Evolutionary conservation across 2,329 filamentous ascomycete species (phyloP), one percentile per base, ranked within the genome.

Genomic region (Beauveria sp.): DNA sequence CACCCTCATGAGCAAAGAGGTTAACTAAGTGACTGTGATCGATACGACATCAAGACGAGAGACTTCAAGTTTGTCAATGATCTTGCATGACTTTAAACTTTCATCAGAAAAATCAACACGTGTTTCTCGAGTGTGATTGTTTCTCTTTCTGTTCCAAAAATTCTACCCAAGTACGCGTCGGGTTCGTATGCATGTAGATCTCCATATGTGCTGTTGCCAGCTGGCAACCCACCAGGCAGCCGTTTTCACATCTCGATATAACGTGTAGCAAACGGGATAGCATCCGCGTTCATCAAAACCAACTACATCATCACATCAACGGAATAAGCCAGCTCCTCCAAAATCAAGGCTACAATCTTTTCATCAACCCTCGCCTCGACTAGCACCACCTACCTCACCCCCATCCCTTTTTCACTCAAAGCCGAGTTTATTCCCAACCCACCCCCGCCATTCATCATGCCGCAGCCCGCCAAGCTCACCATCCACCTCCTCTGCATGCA

Each of bases 401-500:
- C 14, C 30, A 6, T 16, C 34, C 12, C 12, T 37, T 37, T 37
- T 6, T 6, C 34, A 16, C 34, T 37, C 34, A 37, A 14, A 37
- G 5, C 5, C 34, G 34, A 34, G 30, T 30, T 52, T 52, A 18
- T 26, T 14, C 28, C 2, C 2, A 43, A 20, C 41, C 43, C 22
- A 41, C 37, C 6, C 51, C 34, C 30, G 34, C 40, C n/a, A 16
- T 3, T 18, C 51, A 54, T 28, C 57, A 59, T 53, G 57, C 50
- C 57, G 7, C n/a, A 53, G 24, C 57, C 56, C 28, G 47, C 20
- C 37, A 20, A 16, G 5, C 56, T 59, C 50, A 47, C 57, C 48
- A 59, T 62, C 41, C 48, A 62, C 48, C 51, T 62, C 48, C 61
- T 62, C 40, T 62, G 55, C 48, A 62, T 59, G 48, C 52, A 61